A percentile compares a stretch with the other conserved stretches of the same genome.
Conservation (phyloP, 768 basidiomycete genomes). For the Omphalotus guepiniiformis region DNA sequence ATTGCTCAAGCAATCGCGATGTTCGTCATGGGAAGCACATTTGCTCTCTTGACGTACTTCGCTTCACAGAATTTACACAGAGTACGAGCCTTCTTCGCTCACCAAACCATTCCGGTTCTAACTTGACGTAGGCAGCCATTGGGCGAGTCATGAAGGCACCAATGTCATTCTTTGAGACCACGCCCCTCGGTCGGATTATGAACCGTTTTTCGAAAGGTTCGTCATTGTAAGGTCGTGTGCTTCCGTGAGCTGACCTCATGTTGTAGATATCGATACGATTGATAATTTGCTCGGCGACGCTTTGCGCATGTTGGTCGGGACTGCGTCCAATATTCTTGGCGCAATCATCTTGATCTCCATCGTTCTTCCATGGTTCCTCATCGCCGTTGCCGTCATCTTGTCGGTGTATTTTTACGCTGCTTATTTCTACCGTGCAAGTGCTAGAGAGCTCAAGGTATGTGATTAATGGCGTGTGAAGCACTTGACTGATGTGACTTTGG, state of each 20-base stretch:
- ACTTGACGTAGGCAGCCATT: slow-evolving; percentile 45
- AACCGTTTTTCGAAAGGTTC: slow-evolving; percentile 83
- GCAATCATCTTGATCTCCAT: slow-evolving; percentile 77
- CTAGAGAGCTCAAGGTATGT: slow-evolving; percentile 77
- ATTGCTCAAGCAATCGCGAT: slow-evolving; percentile 61
- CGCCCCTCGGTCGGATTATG: slow-evolving; percentile 85
- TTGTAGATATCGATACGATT: slow-evolving; percentile 69
- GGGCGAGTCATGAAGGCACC: slow-evolving; percentile 76
- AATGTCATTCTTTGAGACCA: slow-evolving; percentile 89
- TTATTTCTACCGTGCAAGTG: slow-evolving; percentile 79
- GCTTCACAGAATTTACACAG: slow-evolving; percentile 69
- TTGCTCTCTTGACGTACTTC: slow-evolving; percentile 70
- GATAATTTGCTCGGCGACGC: slow-evolving; percentile 75
- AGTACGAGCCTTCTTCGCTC: slow-evolving; percentile 26
- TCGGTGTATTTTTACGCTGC: slow-evolving; percentile 68
- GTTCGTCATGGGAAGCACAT: slow-evolving; percentile 63
- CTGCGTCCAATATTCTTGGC: slow-evolving; percentile 62
- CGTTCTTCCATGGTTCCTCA: slow-evolving; percentile 80
- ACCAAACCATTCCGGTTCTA: background rate
- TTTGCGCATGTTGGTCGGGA: slow-evolving; percentile 66
- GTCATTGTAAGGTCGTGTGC: background rate
- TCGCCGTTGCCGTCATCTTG: slow-evolving; percentile 59
- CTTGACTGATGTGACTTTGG: no score
- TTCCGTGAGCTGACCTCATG: background rate
- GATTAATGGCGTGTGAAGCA: no score